A percentile compares a stretch with the other conserved stretches of the same genome.
Conservation (phyloP, 108 stramenopile species). For the Nitzschia sp. region DNA sequence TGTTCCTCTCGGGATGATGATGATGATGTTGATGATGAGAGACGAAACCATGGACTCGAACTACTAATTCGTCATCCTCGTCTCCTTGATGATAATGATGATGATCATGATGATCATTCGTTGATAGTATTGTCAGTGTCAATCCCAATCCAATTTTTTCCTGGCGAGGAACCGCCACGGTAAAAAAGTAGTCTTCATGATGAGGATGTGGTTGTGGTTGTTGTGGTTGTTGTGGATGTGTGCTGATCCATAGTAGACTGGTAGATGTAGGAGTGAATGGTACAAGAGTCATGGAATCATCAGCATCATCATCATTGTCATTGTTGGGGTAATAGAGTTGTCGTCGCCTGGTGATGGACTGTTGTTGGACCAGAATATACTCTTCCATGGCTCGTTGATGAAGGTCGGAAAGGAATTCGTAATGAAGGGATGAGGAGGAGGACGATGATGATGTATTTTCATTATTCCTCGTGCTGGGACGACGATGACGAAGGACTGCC, state of each 20-base stretch:
- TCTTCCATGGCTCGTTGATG: constrained; percentile 34
- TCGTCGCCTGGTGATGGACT: not conserved
- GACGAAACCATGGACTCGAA: constrained; percentile 35
- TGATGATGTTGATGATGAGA: constrained; percentile 41
- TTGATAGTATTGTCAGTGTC: constrained; percentile 59
- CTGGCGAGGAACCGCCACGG: constrained; percentile 46
- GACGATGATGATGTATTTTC: too few relatives aligned
- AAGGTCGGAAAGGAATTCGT: constrained; percentile 27
- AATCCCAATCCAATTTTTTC: constrained; percentile 63
- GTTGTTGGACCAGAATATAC: constrained; percentile 18
- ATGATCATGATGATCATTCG: too few relatives aligned
- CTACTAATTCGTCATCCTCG: constrained; percentile 32
- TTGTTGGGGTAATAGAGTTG: too few relatives aligned
- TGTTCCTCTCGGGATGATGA: constrained; percentile 43
- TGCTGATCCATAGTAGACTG: too few relatives aligned
- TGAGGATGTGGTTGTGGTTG: not conserved
- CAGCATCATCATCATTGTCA: not conserved
- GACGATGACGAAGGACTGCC: constrained; percentile 24
- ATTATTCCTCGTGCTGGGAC: not conserved
- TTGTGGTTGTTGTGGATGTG: not conserved
- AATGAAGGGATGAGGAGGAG: too few relatives aligned
- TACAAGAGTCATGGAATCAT: not conserved
- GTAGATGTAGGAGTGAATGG: not conserved
- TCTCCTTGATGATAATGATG: not conserved
- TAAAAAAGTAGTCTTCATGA: constrained; percentile 3